These are phyloP conservation scores for Polyporus arcularius DNA, from an alignment of 768 basidiomycete species.

Conservation along the genomic window DNA sequence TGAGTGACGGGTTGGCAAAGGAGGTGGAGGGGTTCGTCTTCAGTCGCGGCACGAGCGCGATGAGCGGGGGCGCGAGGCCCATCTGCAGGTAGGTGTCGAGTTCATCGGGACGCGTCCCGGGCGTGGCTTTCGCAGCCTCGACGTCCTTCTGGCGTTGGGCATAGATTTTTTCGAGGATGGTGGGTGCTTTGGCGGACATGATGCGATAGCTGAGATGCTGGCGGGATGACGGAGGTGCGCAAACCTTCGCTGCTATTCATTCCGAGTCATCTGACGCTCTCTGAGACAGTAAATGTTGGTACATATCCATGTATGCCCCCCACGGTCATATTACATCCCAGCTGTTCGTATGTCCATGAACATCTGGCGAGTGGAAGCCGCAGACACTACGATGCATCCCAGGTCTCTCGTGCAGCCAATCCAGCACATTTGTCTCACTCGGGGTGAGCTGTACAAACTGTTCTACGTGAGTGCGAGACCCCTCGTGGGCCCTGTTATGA, in stretches of 20 bases:
- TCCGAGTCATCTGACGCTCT: too few relatives aligned
- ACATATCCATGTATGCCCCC: conserved; percentile 1
- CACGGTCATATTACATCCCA: conserved; percentile 34
- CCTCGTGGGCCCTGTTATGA: background rate
- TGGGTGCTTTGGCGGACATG: background rate
- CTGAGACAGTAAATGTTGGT: background rate
- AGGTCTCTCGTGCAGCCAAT: background rate
- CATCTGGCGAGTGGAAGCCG: conserved; percentile 17
- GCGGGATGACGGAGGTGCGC: too few relatives aligned
- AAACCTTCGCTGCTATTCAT: too few relatives aligned
- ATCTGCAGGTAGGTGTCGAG: conserved; percentile 72
- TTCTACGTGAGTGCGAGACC: background rate
- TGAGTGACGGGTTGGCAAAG: conserved; percentile 18
- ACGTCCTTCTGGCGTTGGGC: conserved; percentile 84
- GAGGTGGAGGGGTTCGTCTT: conserved; percentile 26
- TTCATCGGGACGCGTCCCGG: conserved; percentile 72
- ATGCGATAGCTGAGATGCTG: too few relatives aligned
- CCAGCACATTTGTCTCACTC: background rate
- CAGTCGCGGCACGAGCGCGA: conserved; percentile 70
- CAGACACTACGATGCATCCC: conserved; percentile 14
- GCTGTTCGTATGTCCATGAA: conserved; percentile 37
- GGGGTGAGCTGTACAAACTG: conserved; percentile 1
- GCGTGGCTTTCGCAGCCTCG: conserved; percentile 64
- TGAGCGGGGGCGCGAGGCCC: conserved; percentile 79
- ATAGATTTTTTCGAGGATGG: conserved; percentile 34